Evolutionary conservation across 106 monocot genomes (phyloP), one percentile per base, ranked within the genome.

Genomic region (Allium sativum): DNA sequence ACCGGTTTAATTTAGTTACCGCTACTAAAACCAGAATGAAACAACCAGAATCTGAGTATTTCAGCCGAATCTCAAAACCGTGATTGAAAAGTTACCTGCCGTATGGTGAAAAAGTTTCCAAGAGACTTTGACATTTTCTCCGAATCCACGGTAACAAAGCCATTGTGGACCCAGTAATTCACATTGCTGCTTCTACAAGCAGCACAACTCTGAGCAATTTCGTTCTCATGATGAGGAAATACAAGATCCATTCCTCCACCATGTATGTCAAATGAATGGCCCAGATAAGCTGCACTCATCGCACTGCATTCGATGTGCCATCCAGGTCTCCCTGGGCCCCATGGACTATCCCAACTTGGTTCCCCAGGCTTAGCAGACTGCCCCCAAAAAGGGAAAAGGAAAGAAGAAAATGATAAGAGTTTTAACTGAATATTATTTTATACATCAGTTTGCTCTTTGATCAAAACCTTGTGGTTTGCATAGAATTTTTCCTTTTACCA

Each of bases 241-340:
- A 92, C 69, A 31, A 98, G 85, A 59, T 98, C 98, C 80, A 88
- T 74, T 51, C 92, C 98, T 62, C 98, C 98, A 56, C 98, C 98
- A 75, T 98, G 98, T 69, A 98, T 98, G 56, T 98, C 98, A 77
- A 98, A 84, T 31, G 87, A 80, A 55, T 82, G 68, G 7, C 98
- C 98, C 10, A 98, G 76, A 74, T 98, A 98, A 59, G 76, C 58
- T 44, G 75, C 73, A 81, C 98, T 98, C 98, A 98, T 98, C 11
- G 98, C 98, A 76, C 98, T 98, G 69, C 98, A 98, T 61, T 98
- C 98, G 40, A 98, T 98, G 70, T 98, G 98, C 98, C 92, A 98
- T 67, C 98, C 98, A 65, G 98, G 98, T 42, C 98, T 77, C 65
- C 98, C 98, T 10, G 72, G 84, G 13, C 98, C 98, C 98, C 98